A percentile compares a stretch with the other conserved stretches of the same genome.
phyloP scores from a whole-genome alignment of 106 monocot species.

The Dendrobium chrysotoxum region DNA sequence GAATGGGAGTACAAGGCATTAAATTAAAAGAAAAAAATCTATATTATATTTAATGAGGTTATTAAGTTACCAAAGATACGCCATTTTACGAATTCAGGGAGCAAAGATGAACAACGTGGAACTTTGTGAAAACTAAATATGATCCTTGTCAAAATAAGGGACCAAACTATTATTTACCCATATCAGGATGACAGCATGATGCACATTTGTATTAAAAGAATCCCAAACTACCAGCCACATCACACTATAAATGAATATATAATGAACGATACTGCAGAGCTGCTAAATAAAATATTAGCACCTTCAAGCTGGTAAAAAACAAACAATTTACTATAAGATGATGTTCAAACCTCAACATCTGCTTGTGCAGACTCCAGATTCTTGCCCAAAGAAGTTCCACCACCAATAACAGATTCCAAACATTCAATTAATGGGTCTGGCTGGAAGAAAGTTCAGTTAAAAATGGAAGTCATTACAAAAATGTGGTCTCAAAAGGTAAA shows the following conservation, averaged over 20 bases:
- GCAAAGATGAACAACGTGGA: no score
- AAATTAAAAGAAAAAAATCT: not conserved
- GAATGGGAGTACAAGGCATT: not conserved
- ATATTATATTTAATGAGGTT: not conserved
- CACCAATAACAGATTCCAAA: constrained; percentile 77
- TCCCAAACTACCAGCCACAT: not conserved
- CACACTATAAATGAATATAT: not conserved
- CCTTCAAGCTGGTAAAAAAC: not conserved
- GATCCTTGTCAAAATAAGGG: no score
- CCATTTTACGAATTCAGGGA: not conserved
- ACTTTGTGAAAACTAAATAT: no score
- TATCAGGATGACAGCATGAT: no score
- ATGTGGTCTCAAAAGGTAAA: not conserved
- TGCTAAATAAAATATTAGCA: not conserved
- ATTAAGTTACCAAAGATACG: not conserved
- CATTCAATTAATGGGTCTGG: constrained; percentile 67
- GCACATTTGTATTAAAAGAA: no score
- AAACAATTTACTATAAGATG: constrained; percentile 1
- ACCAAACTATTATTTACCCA: no score
- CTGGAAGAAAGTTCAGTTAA: constrained; percentile 31
- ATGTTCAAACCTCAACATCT: constrained; percentile 59
- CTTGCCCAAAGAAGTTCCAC: constrained; percentile 31
- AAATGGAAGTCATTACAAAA: not conserved
- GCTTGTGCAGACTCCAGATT: constrained; percentile 42
- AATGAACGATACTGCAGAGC: not conserved